These are phyloP conservation scores for Theileria parva DNA, from an alignment of 169 alveolate genomes.

Conservation along the genomic window DNA sequence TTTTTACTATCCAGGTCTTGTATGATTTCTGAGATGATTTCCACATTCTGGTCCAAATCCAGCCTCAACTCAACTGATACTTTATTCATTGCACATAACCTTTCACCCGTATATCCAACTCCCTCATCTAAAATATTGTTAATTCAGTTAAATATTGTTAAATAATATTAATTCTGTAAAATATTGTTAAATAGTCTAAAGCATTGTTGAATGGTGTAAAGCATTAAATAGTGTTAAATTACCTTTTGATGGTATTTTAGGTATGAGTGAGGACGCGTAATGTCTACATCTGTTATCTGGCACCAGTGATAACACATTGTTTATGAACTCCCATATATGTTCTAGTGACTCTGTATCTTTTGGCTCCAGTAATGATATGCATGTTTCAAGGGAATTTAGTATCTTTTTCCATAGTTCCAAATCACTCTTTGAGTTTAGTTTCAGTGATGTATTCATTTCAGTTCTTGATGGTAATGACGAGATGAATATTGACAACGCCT, in stretches of 20 bases:
- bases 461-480: constrained; percentile 1
- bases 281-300: constrained; percentile 31
- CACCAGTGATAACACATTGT: constrained; percentile 25
- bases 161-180: not conserved
- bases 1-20: constrained; percentile 2
- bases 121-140: not conserved
- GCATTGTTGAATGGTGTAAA: not conserved
- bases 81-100: constrained; percentile 26
- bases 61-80: constrained; percentile 37
- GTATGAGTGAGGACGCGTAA: constrained; percentile 6
- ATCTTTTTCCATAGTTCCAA: not conserved
- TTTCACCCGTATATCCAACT: constrained; percentile 2
- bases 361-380: not conserved
- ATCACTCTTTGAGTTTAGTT: not conserved
- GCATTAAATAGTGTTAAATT: not conserved
- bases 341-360: constrained; percentile 8
- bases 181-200: not conserved
- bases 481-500: constrained; percentile 32
- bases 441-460: not conserved
- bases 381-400: not conserved
- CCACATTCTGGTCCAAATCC: constrained; percentile 45
- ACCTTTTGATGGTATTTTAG: constrained; percentile 28
- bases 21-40: constrained; percentile 17
- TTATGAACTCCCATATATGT: constrained; percentile 40
- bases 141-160: too few relatives aligned